These are phyloP conservation scores for Ceratocystis smalleyi DNA, from an alignment of 2,329 filamentous ascomycete species.

Conservation along the genomic window DNA sequence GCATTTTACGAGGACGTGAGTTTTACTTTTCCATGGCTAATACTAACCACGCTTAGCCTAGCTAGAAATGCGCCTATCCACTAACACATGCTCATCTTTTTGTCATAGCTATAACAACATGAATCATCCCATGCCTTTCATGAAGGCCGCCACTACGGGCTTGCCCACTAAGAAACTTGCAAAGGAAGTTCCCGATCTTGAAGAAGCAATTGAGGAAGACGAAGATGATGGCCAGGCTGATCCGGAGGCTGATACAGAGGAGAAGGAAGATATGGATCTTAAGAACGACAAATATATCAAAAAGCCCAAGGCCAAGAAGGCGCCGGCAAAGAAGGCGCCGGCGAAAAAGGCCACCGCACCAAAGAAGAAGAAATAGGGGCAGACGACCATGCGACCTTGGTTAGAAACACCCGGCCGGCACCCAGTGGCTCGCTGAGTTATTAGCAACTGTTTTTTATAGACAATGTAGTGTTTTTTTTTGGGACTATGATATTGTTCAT, in stretches of 20 bases:
- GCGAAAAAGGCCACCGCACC: conserved; percentile 26
- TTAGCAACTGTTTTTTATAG: no score
- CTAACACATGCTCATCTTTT: conserved; percentile 15
- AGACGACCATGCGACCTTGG: not conserved
- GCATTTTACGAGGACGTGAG: conserved; percentile 75
- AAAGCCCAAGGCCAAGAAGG: conserved; percentile 59
- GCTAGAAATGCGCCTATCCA: not conserved
- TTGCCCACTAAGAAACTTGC: conserved; percentile 51
- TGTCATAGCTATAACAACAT: conserved; percentile 62
- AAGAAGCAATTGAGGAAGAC: conserved; percentile 89
- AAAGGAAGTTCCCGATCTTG: conserved; percentile 75
- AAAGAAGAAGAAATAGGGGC: conserved; percentile 17
- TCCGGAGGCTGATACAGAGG: conserved; percentile 44
- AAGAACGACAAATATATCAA: conserved; percentile 96
- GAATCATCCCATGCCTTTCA: conserved; percentile 83
- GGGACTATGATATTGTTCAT: no score
- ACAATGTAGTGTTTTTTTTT: no score
- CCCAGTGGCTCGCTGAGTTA: not conserved
- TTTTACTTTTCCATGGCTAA: conserved; percentile 20
- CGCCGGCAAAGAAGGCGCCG: conserved; percentile 28
- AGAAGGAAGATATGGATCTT: conserved; percentile 65
- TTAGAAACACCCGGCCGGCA: not conserved
- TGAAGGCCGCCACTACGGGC: conserved; percentile 65
- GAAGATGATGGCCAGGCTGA: conserved; percentile 59
- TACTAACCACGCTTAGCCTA: conserved; percentile 3